Conservation (phyloP, 805 yeast species). For the Yamadazyma nakazawae region DNA sequence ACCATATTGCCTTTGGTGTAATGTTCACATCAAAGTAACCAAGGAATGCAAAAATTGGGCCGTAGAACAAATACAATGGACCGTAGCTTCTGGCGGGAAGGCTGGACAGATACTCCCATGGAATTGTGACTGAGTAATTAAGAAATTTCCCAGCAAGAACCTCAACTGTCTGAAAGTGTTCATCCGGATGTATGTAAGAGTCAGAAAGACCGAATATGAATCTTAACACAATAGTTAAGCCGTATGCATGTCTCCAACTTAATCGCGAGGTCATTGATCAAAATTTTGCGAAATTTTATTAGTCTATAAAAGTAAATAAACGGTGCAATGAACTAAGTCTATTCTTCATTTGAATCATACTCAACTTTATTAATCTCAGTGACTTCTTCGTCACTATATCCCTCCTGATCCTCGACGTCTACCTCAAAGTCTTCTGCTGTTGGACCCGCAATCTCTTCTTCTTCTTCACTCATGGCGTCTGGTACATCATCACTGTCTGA, state of each 20-base stretch:
- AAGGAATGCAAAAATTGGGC: constrained; percentile 50
- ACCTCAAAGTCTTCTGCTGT: constrained; percentile 13
- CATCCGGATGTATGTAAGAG: constrained; percentile 96
- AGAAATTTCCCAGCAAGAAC: constrained; percentile 51
- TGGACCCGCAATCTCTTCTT: constrained; percentile 2
- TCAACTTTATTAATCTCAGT: constrained; percentile 4
- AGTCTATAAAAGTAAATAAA: not conserved
- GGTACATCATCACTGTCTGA: constrained; percentile 13
- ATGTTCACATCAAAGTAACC: constrained; percentile 31
- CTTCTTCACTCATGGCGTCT: constrained; percentile 10
- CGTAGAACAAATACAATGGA: constrained; percentile 65
- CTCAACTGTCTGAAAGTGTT: constrained; percentile 90
- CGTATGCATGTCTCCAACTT: constrained; percentile 49
- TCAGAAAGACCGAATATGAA: constrained; percentile 59
- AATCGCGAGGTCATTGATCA: constrained; percentile 7
- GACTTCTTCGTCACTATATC: constrained; percentile 23
- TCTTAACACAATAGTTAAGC: constrained; percentile 45
- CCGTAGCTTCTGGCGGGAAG: constrained; percentile 69
- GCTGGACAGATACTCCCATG: constrained; percentile 77
- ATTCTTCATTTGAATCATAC: constrained; percentile 10
- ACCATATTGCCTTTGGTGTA: constrained; percentile 51
- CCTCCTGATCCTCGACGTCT: constrained; percentile 16
- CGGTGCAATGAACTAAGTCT: constrained; percentile 1
- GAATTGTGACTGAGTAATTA: constrained; percentile 44
- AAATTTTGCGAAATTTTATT: constrained; percentile 4